A percentile compares a stretch with the other conserved stretches of the same genome.
These are phyloP conservation scores for Termitomyces sp. DNA, from an alignment of 768 basidiomycete genomes.

Conservation along the genomic window DNA sequence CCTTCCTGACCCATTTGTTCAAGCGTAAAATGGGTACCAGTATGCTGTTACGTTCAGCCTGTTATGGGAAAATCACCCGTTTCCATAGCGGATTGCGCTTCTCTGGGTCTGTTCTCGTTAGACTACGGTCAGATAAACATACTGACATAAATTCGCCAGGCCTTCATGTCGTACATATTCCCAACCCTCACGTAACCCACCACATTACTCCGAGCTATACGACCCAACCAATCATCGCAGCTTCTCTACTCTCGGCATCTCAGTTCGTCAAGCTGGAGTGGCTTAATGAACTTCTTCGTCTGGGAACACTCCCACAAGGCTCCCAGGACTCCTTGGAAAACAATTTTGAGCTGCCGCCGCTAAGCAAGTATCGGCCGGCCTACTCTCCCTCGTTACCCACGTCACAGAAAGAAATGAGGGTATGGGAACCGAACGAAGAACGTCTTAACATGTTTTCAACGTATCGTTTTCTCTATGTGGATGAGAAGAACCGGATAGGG, in stretches of 20 bases:
- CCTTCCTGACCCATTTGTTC: background rate
- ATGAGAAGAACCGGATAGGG: slow-evolving; percentile 50
- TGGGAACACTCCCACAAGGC: slow-evolving; percentile 38
- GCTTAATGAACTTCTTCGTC: slow-evolving; percentile 58
- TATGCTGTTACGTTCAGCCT: slow-evolving; percentile 48
- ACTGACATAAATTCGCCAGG: slow-evolving; percentile 35
- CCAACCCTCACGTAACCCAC: slow-evolving; percentile 54
- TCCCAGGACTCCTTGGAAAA: slow-evolving; percentile 45
- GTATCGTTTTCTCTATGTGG: slow-evolving; percentile 59
- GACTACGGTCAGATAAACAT: background rate
- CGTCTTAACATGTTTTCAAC: slow-evolving; percentile 52
- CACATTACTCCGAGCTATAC: slow-evolving; percentile 55
- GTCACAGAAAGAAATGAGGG: slow-evolving; percentile 46
- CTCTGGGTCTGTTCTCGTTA: slow-evolving; percentile 45
- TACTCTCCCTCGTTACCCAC: slow-evolving; percentile 52
- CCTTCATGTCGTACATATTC: slow-evolving; percentile 50
- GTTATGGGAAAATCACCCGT: slow-evolving; percentile 34
- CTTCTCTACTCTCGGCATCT: slow-evolving; percentile 58
- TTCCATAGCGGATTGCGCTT: slow-evolving; percentile 42
- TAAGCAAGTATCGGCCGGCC: slow-evolving; percentile 56
- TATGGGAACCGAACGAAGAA: slow-evolving; percentile 71
- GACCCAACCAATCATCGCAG: slow-evolving; percentile 48
- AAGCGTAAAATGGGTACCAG: slow-evolving; percentile 51
- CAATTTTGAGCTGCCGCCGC: slow-evolving; percentile 46
- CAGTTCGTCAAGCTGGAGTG: slow-evolving; percentile 68